Conservation (phyloP, 108 stramenopile species). For the Nannochloropsis salina region DNA sequence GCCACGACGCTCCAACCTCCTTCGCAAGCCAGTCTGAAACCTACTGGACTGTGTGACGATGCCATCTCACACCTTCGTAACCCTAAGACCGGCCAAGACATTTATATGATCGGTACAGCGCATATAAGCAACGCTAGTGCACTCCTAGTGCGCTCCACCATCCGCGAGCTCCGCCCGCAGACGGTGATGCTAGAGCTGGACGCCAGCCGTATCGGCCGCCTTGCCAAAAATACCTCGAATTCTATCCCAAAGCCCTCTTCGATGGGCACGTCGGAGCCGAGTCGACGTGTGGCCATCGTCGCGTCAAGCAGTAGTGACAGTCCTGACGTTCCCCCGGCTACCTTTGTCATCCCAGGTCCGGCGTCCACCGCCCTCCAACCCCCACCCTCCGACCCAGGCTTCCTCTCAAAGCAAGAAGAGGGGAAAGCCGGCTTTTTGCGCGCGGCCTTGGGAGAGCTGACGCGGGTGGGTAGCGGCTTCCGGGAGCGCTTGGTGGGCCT, state of each 20-base stretch:
- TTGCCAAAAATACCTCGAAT: background rate
- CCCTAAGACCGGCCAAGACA: conserved; percentile 8
- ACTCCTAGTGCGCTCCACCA: background rate
- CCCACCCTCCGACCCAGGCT: background rate
- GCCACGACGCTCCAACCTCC: background rate
- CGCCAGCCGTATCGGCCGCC: background rate
- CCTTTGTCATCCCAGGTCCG: background rate
- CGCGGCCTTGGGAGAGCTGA: background rate
- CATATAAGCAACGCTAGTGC: background rate
- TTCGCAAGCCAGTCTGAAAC: background rate
- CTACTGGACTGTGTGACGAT: background rate
- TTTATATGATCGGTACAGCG: background rate
- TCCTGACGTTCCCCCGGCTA: background rate
- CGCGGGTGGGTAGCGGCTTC: background rate
- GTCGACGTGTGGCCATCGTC: background rate
- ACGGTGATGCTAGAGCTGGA: background rate
- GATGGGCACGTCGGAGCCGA: background rate
- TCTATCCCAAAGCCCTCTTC: background rate
- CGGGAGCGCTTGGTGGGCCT: background rate
- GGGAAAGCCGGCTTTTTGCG: background rate
- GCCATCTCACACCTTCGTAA: background rate
- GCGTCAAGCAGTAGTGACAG: background rate
- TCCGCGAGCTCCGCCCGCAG: background rate
- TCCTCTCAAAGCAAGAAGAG: background rate
- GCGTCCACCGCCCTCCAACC: background rate